Evolutionary conservation across 805 yeast species (phyloP).

Genomic region (Lipomyces orientalis): DNA sequence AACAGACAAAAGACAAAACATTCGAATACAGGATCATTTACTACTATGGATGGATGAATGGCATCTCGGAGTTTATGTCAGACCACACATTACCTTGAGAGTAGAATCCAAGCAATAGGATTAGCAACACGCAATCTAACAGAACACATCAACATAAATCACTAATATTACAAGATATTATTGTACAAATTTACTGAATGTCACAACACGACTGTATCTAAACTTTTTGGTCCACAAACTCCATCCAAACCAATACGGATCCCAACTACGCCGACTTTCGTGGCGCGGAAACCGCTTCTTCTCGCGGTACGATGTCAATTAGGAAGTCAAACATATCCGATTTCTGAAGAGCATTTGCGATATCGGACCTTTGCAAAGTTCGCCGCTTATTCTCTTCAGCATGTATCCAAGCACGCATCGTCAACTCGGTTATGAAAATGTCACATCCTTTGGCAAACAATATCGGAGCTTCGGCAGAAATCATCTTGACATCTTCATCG

Average conservation of each 20-base stretch:
- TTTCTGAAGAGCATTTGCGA: slow-evolving; percentile 92
- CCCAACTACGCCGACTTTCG: slow-evolving; percentile 19
- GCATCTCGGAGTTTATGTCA: background rate
- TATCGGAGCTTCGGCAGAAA: slow-evolving; percentile 97
- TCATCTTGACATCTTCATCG: slow-evolving; percentile 83
- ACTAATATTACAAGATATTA: background rate
- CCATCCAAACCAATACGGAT: background rate
- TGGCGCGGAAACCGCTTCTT: slow-evolving; percentile 54
- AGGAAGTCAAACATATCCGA: slow-evolving; percentile 97
- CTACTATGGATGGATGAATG: background rate
- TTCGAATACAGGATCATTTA: background rate
- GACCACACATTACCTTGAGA: background rate
- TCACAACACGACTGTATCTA: background rate
- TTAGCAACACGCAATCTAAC: background rate
- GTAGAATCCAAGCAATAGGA: background rate
- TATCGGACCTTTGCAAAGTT: slow-evolving; percentile 91
- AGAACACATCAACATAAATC: background rate
- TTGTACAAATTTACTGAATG: background rate
- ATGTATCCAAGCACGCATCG: slow-evolving; percentile 99
- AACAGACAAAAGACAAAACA: background rate
- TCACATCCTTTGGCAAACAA: slow-evolving; percentile 98
- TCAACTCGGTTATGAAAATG: slow-evolving; percentile 91
- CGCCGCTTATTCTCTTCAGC: slow-evolving; percentile 96
- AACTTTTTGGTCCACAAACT: background rate
- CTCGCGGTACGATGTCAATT: slow-evolving; percentile 94